phyloP scores from a whole-genome alignment of 192 early-diverging fungal species.

The Allomyces arbusculus region DNA sequence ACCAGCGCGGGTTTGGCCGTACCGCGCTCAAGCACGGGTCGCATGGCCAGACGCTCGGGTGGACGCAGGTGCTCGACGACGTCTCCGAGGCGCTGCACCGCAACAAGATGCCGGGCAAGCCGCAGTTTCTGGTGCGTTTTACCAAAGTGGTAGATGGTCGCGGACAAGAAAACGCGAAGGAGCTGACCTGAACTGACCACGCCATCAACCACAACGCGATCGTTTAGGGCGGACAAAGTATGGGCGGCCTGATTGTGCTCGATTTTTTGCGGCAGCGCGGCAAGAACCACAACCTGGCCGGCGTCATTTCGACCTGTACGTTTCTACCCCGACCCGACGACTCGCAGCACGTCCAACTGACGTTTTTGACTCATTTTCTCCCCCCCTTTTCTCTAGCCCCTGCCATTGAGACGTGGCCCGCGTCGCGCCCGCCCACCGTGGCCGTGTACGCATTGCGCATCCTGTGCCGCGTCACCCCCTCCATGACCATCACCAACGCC shows the following conservation, averaged over 20 bases:
- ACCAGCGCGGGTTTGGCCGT: constrained; percentile 48
- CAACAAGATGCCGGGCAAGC: constrained; percentile 13
- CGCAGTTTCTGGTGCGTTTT: constrained; percentile 28
- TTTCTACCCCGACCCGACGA: no score
- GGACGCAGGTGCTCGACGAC: constrained; percentile 17
- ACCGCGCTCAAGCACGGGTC: constrained; percentile 27
- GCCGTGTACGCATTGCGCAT: constrained; percentile 12
- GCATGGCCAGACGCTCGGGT: constrained; percentile 25
- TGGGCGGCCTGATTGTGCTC: not conserved
- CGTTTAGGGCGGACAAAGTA: not conserved
- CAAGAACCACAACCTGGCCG: constrained; percentile 1
- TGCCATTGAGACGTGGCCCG: constrained; percentile 8
- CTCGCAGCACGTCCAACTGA: constrained; percentile 15
- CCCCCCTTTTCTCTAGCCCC: constrained; percentile 7
- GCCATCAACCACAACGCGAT: no score
- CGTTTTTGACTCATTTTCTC: constrained; percentile 27
- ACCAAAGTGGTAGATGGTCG: no score
- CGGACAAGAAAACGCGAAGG: no score
- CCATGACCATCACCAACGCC: constrained; percentile 15
- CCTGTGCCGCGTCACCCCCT: constrained; percentile 17
- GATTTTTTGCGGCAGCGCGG: not conserved
- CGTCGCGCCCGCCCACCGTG: constrained; percentile 11
- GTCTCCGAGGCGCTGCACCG: constrained; percentile 20
- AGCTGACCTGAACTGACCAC: no score
- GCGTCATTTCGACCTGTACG: not conserved